Percentiles rank a stretch among this genome's conserved stretches.
Evolutionary conservation across 192 early-diverging fungal genomes (phyloP).

Genomic region (Coemansia javaensis): DNA sequence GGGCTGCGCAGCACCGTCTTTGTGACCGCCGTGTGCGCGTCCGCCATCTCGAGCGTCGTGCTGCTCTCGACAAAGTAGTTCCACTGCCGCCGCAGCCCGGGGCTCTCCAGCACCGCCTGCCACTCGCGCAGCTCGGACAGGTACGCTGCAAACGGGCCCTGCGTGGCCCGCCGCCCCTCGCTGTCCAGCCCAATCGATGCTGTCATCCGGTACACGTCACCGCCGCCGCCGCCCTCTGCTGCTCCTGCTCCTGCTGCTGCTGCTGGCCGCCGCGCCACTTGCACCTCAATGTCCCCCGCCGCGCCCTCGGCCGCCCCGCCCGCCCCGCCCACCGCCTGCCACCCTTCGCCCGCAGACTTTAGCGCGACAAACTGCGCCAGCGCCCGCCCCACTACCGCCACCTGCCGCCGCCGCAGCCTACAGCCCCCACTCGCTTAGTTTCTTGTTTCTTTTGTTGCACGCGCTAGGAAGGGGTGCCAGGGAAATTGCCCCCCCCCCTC

Average conservation of each 20-base stretch:
- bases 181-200: slow-evolving; percentile 40
- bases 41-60: slow-evolving; percentile 41
- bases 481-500: no score
- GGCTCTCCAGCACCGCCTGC: slow-evolving; percentile 47
- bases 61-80: slow-evolving; percentile 40
- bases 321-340: slow-evolving; percentile 21
- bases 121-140: slow-evolving; percentile 49
- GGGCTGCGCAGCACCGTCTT: slow-evolving; percentile 32
- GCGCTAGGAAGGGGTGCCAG: neutral
- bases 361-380: slow-evolving; percentile 41
- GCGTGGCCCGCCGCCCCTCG: slow-evolving; percentile 24
- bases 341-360: slow-evolving; percentile 38
- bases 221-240: neutral
- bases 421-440: neutral
- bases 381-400: slow-evolving; percentile 35
- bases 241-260: no score
- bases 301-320: slow-evolving; percentile 1
- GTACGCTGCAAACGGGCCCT: slow-evolving; percentile 37
- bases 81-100: slow-evolving; percentile 42
- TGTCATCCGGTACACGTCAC: slow-evolving; percentile 39
- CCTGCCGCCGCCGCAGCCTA: slow-evolving; percentile 46
- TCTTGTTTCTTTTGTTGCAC: neutral
- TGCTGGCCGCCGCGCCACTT: slow-evolving; percentile 18
- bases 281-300: slow-evolving; percentile 42
- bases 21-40: slow-evolving; percentile 39